phyloP scores from a whole-genome alignment of 1,139 yeast species.

The Entelexis sorbosivorans region DNA sequence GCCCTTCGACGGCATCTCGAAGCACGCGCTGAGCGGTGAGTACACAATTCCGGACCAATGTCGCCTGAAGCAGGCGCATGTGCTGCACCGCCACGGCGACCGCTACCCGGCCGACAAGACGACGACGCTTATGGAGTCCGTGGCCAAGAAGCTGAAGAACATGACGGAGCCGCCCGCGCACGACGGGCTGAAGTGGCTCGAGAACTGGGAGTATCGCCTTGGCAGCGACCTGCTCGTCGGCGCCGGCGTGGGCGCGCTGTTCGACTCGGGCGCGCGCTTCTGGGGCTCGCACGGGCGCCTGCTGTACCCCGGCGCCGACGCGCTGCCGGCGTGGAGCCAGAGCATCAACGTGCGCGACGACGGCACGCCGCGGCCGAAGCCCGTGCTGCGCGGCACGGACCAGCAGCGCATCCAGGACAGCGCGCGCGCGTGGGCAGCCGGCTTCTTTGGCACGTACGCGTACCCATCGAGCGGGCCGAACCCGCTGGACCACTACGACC shows the following conservation, averaged over 20 bases:
- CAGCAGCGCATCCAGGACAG: slow-evolving; percentile 35
- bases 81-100: slow-evolving; percentile 37
- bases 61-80: slow-evolving; percentile 32
- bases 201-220: slow-evolving; percentile 31
- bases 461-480: slow-evolving; percentile 26
- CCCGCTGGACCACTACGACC: slow-evolving; percentile 27
- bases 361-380: slow-evolving; percentile 29
- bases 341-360: slow-evolving; percentile 27
- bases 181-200: slow-evolving; percentile 28
- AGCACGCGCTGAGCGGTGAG: slow-evolving; percentile 25
- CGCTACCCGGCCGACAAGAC: slow-evolving; percentile 34
- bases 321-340: slow-evolving; percentile 20
- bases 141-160: slow-evolving; percentile 27
- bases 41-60: slow-evolving; percentile 28
- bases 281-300: slow-evolving; percentile 36
- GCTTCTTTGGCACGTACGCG: slow-evolving; percentile 35
- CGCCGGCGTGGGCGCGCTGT: slow-evolving; percentile 34
- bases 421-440: slow-evolving; percentile 38
- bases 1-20: slow-evolving; percentile 27
- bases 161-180: slow-evolving; percentile 27
- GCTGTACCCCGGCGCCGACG: slow-evolving; percentile 28
- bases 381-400: slow-evolving; percentile 34
- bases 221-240: slow-evolving; percentile 32
- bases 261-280: slow-evolving; percentile 32
- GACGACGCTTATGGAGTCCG: slow-evolving; percentile 24